phyloP scores from a whole-genome alignment of 768 basidiomycete species.

The Boletus fagicola region DNA sequence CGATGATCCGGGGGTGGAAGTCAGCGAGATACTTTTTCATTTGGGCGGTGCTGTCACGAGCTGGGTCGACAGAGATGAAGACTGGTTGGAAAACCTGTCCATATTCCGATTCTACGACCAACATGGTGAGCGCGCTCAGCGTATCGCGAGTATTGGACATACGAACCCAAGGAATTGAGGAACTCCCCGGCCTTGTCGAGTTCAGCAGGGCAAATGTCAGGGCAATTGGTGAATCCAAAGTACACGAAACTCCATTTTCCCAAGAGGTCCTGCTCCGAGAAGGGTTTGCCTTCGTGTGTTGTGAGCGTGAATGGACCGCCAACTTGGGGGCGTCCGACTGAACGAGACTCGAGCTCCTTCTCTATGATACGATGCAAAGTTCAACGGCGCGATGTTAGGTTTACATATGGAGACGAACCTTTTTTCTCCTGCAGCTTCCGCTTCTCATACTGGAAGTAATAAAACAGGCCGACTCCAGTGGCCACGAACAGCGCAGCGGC shows the following conservation, averaged over 20 bases:
- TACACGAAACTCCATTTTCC: conserved; percentile 93
- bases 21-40: conserved; percentile 70
- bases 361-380: conserved; percentile 40
- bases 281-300: conserved; percentile 62
- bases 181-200: conserved; percentile 90
- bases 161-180: conserved; percentile 68
- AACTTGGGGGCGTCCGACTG: conserved; percentile 81
- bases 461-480: conserved; percentile 77
- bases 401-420: conserved; percentile 44
- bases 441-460: conserved; percentile 91
- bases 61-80: conserved; percentile 97
- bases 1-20: conserved; percentile 89
- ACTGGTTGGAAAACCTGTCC: conserved; percentile 80
- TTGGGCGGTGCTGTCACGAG: conserved; percentile 69
- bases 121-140: conserved; percentile 9
- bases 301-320: conserved; percentile 87
- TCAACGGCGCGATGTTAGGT: not conserved
- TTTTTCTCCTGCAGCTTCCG: conserved; percentile 69
- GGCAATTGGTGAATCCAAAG: conserved; percentile 99
- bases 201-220: conserved; percentile 98
- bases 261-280: conserved; percentile 79
- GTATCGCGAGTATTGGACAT: not conserved
- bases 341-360: conserved; percentile 67
- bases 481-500: conserved; percentile 82
- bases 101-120: conserved; percentile 56